Evolutionary conservation across 768 basidiomycete genomes (phyloP).

Genomic region (Cystofilobasidium ferigula): DNA sequence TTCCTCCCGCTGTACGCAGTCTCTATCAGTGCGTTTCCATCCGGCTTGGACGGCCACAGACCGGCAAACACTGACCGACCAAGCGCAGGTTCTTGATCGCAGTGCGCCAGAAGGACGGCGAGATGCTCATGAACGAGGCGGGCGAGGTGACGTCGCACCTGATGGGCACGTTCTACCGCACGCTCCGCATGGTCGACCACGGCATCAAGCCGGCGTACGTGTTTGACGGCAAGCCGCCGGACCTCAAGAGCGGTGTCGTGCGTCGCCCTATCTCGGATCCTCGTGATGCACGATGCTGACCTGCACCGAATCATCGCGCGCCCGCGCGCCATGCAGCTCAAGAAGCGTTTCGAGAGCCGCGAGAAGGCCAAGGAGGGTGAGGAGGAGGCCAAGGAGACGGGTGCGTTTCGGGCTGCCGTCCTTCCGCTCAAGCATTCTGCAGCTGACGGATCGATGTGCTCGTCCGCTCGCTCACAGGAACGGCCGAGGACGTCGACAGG

Average conservation of each 20-base stretch:
- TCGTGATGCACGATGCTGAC: too few species aligned
- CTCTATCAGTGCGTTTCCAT: slow-evolving; percentile 53
- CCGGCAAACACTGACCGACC: slow-evolving; percentile 25
- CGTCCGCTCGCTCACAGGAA: slow-evolving; percentile 44
- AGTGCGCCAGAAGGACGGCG: slow-evolving; percentile 89
- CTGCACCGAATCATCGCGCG: not conserved
- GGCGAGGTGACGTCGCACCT: slow-evolving; percentile 96
- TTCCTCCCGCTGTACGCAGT: not conserved
- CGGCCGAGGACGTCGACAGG: slow-evolving; percentile 81
- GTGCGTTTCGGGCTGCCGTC: slow-evolving; percentile 34
- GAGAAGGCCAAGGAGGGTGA: slow-evolving; percentile 90
- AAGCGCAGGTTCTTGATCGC: slow-evolving; percentile 82
- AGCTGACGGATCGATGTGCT: not conserved
- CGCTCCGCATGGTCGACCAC: slow-evolving; percentile 94
- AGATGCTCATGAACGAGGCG: slow-evolving; percentile 90
- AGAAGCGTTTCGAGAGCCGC: slow-evolving; percentile 81
- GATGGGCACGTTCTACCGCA: slow-evolving; percentile 98
- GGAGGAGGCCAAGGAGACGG: slow-evolving; percentile 92
- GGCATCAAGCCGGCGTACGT: slow-evolving; percentile 97
- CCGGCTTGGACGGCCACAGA: too few species aligned
- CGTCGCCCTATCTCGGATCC: slow-evolving; percentile 38
- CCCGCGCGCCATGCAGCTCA: slow-evolving; percentile 50
- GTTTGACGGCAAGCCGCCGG: slow-evolving; percentile 96
- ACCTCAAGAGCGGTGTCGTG: slow-evolving; percentile 92
- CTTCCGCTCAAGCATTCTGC: not conserved